Conservation (phyloP, 768 basidiomycete genomes). For the Trametes coccinea region DNA sequence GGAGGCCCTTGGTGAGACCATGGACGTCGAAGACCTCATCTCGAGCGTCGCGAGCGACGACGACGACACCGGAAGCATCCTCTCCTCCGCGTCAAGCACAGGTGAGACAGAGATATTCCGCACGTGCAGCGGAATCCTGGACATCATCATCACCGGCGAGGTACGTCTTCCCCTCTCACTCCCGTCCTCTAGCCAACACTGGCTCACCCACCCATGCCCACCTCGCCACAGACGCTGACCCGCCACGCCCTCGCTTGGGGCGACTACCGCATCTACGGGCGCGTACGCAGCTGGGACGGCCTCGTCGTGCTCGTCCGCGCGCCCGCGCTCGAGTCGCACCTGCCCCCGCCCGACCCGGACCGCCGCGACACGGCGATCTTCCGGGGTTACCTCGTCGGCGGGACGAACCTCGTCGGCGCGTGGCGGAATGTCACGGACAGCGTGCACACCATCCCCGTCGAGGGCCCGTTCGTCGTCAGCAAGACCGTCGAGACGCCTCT, state of each 20-base stretch:
- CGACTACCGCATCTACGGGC: conserved; percentile 35
- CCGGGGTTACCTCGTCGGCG: conserved; percentile 70
- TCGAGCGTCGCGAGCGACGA: no score
- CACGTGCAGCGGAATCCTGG: no score
- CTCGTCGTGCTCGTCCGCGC: conserved; percentile 38
- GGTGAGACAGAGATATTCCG: no score
- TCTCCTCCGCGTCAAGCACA: no score
- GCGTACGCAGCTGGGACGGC: conserved; percentile 41
- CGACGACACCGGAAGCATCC: no score
- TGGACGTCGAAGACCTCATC: no score
- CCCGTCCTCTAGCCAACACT: no score
- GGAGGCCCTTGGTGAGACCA: no score
- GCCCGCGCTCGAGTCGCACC: conserved; percentile 13
- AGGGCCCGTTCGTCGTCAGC: conserved; percentile 66
- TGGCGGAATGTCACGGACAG: conserved; percentile 56
- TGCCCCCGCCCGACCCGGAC: conserved; percentile 3
- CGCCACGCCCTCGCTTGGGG: conserved; percentile 33
- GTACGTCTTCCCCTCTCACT: no score
- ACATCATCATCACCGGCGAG: no score
- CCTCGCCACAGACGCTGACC: no score
- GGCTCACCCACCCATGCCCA: no score
- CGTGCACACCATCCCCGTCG: conserved; percentile 53
- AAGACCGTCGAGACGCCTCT: conserved; percentile 25
- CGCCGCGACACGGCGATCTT: conserved; percentile 42
- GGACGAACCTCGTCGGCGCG: conserved; percentile 66